Evolutionary conservation across 768 basidiomycete genomes (phyloP).

Genomic region (Hemileccinum impolitum): DNA sequence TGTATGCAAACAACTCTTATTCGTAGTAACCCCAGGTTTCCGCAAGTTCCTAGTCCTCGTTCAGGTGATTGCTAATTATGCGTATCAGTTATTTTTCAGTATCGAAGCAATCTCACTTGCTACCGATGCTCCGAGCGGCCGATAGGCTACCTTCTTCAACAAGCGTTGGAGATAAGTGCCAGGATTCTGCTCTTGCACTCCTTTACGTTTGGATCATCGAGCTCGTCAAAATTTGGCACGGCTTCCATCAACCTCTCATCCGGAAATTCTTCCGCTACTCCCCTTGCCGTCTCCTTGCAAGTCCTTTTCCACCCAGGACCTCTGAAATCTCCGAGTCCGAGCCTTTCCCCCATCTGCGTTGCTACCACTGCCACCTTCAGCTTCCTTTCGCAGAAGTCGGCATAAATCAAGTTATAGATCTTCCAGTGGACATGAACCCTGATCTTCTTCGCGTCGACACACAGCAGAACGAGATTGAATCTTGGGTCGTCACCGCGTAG

Average conservation of each 20-base stretch:
- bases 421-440: conserved; percentile 14
- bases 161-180: conserved; percentile 16
- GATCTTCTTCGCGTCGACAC: conserved; percentile 21
- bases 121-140: too few relatives aligned
- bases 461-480: conserved; percentile 20
- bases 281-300: conserved; percentile 8
- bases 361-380: conserved; percentile 17
- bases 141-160: background rate
- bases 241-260: conserved; percentile 14
- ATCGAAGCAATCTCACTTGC: background rate
- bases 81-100: background rate
- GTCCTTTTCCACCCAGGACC: conserved; percentile 15
- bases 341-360: conserved; percentile 11
- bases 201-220: conserved; percentile 10
- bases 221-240: conserved; percentile 13
- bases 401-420: conserved; percentile 16
- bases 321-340: conserved; percentile 5
- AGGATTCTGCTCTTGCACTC: conserved; percentile 22
- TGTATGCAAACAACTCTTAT: conserved; percentile 3
- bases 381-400: conserved; percentile 11
- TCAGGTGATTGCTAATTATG: background rate
- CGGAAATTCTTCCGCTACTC: conserved; percentile 12
- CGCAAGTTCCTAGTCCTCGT: background rate
- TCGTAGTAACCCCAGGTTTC: background rate
- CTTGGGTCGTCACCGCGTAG: conserved; percentile 10